Conservation (phyloP, 495 filamentous ascomycete genomes). For the Penicillium ochrochloron region DNA sequence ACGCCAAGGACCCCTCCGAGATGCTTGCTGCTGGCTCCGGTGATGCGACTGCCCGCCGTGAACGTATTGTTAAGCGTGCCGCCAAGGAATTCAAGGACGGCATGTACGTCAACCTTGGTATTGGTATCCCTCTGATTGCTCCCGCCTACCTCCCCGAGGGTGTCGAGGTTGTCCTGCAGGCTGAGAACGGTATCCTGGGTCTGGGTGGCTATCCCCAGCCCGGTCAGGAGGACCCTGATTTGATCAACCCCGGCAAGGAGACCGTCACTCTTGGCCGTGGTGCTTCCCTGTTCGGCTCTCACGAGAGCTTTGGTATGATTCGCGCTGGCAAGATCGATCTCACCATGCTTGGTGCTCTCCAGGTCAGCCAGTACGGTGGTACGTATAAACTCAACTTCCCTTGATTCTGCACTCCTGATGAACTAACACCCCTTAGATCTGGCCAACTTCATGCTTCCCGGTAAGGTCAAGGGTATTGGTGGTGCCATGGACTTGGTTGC, state of each 20-base stretch:
- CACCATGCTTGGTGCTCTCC: slow-evolving; percentile 89
- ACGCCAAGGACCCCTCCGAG: slow-evolving; percentile 64
- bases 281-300: slow-evolving; percentile 78
- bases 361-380: slow-evolving; percentile 79
- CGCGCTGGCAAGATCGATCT: slow-evolving; percentile 84
- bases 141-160: slow-evolving; percentile 77
- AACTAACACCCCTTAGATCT: slow-evolving; percentile 32
- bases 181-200: slow-evolving; percentile 89
- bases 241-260: slow-evolving; percentile 94
- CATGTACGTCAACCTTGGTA: slow-evolving; percentile 92
- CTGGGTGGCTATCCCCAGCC: slow-evolving; percentile 80
- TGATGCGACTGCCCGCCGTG: slow-evolving; percentile 72
- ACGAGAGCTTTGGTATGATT: slow-evolving; percentile 95
- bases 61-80: slow-evolving; percentile 80
- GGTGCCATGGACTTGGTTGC: slow-evolving; percentile 91
- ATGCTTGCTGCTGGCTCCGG: slow-evolving; percentile 62
- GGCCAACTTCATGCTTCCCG: slow-evolving; percentile 72
- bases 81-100: slow-evolving; percentile 93
- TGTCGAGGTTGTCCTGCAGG: slow-evolving; percentile 83
- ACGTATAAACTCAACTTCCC: slow-evolving; percentile 33
- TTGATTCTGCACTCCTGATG: neutral
- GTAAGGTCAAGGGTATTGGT: slow-evolving; percentile 92
- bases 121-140: slow-evolving; percentile 90
- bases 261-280: slow-evolving; percentile 82
- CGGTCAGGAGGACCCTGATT: slow-evolving; percentile 81